Base-by-base conservation (phyloP, 306 rosid genomes). In the Acacia acuminata region DNA sequence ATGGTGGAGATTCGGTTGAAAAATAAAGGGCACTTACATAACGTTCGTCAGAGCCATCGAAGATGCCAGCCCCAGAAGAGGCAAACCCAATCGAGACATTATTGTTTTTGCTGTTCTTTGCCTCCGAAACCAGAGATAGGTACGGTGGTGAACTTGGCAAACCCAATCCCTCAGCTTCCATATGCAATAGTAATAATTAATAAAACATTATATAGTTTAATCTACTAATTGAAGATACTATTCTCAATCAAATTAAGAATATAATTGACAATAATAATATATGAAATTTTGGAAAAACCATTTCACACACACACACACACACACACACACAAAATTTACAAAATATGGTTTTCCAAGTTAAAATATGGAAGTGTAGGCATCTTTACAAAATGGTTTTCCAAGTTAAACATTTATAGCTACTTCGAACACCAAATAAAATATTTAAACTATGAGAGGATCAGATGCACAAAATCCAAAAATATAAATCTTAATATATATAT, bases 11-110 rank as follows among this genome's bases (percentile, higher is more conserved):
- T 38, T 38, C 1, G 42, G 42, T 38, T 10, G 51, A 16, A 50
- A 50, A 50, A 17, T 4, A 9, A 71, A 76, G 34, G 3, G 53
- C 13, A 82, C 98, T 93, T 88, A 93, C 97, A 44, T 25, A 84
- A 40, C 55, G 73, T 19, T 78, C 60, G 65, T 91, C 90, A 3
- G 89, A 77, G 67, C 89, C 91, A n/a, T 89, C 88, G 60, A 93
- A 91, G 79, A 93, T 95, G 83, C 97, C 97, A 45, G 98, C 98
- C 65, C 97, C 97, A 75, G 1, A 95, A n/a, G n/a, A 95, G 47
- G 97, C 98, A 61, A 95, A 93, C 90, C 92, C 40, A 14, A 86
- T 81, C 24, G 93, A 80, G 2, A 40, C 71, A 14, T 80, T 76
- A 14, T 80, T 76, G 53, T 43, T 73, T 73, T 71, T 80, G 75